phyloP scores from a whole-genome alignment of 2,329 filamentous ascomycete genomes.

The Purpureocillium takamizusanense region DNA sequence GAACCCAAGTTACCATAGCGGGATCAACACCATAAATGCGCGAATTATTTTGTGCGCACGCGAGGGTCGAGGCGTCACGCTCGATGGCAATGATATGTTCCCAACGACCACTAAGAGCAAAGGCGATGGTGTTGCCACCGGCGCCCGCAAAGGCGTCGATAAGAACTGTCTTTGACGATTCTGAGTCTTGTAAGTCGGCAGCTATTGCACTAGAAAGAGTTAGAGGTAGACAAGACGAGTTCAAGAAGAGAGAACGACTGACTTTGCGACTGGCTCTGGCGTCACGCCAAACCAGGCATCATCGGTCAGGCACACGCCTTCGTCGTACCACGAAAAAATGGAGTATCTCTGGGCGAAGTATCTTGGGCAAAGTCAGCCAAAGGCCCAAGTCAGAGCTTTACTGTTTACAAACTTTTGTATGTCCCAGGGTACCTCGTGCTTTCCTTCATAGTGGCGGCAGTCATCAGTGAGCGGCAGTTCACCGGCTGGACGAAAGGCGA shows the following conservation, averaged over 20 bases:
- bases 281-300: slow-evolving; percentile 97
- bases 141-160: slow-evolving; percentile 88
- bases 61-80: slow-evolving; percentile 67
- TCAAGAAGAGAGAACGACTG: slow-evolving; percentile 18
- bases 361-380: slow-evolving; percentile 32
- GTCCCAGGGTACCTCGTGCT: slow-evolving; percentile 68
- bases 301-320: slow-evolving; percentile 84
- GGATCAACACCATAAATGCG: slow-evolving; percentile 70
- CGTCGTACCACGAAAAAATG: slow-evolving; percentile 80
- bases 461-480: slow-evolving; percentile 47
- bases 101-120: slow-evolving; percentile 74
- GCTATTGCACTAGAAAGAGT: slow-evolving; percentile 30
- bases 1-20: slow-evolving; percentile 69
- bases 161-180: slow-evolving; percentile 52
- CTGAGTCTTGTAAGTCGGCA: slow-evolving; percentile 52
- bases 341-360: slow-evolving; percentile 87
- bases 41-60: slow-evolving; percentile 90
- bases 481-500: slow-evolving; percentile 30
- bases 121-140: slow-evolving; percentile 92
- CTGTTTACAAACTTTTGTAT: slow-evolving; percentile 71
- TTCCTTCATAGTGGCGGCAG: slow-evolving; percentile 66
- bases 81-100: slow-evolving; percentile 82
- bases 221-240: background rate
- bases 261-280: slow-evolving; percentile 83
- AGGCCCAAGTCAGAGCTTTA: background rate